Evolutionary conservation across 2,329 filamentous ascomycete species (phyloP).

Genomic region (Trichoderma polysporum): DNA sequence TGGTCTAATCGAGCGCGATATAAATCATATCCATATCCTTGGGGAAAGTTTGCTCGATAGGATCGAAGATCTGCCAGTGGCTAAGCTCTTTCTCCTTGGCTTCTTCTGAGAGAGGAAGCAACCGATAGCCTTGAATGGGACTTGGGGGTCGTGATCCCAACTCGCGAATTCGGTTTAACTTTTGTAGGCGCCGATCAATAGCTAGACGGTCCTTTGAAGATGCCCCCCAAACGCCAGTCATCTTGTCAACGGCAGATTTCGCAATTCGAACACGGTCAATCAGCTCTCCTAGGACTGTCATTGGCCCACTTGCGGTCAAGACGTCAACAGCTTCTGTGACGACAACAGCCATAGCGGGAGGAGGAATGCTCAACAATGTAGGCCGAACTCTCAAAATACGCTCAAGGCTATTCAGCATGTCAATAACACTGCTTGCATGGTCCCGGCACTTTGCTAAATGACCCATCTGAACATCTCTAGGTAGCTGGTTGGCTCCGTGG

Average conservation of each 20-base stretch:
- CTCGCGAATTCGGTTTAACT: slow-evolving; percentile 37
- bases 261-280: slow-evolving; percentile 56
- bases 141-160: slow-evolving; percentile 31
- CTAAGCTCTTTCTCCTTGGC: slow-evolving; percentile 30
- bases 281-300: slow-evolving; percentile 50
- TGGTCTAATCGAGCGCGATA: slow-evolving; percentile 29
- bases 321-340: slow-evolving; percentile 66
- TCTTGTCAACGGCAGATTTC: slow-evolving; percentile 53
- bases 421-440: slow-evolving; percentile 54
- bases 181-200: slow-evolving; percentile 42
- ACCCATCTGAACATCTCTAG: slow-evolving; percentile 41
- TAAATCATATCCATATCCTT: slow-evolving; percentile 42
- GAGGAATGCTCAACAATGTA: slow-evolving; percentile 44
- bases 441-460: slow-evolving; percentile 50
- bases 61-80: slow-evolving; percentile 39
- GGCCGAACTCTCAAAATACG: slow-evolving; percentile 36
- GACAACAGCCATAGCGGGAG: slow-evolving; percentile 62
- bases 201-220: slow-evolving; percentile 50
- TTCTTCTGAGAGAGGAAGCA: slow-evolving; percentile 32
- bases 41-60: slow-evolving; percentile 38
- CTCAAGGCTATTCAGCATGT: slow-evolving; percentile 45
- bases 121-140: slow-evolving; percentile 33
- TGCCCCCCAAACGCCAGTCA: slow-evolving; percentile 60
- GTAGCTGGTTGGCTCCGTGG: slow-evolving; percentile 40
- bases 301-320: slow-evolving; percentile 57